A percentile compares a stretch with the other conserved stretches of the same genome.
These are phyloP conservation scores for Scheffersomyces segobiensis DNA, from an alignment of 1,139 yeast species.

Conservation along the genomic window DNA sequence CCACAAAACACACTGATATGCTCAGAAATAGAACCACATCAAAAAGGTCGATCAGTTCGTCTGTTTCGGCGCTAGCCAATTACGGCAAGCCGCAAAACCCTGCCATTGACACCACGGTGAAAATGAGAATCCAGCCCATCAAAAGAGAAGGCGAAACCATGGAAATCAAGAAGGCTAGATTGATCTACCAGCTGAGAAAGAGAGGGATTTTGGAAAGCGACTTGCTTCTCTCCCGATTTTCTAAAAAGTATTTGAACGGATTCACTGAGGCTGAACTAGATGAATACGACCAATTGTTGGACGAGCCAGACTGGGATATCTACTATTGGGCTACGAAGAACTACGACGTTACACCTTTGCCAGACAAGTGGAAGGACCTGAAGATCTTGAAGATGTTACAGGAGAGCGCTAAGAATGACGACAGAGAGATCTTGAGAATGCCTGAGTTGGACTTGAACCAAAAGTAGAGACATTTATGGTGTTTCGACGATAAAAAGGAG, in stretches of 20 bases:
- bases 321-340: conserved; percentile 96
- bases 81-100: conserved; percentile 51
- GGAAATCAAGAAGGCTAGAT: conserved; percentile 78
- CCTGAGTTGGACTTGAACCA: conserved; percentile 47
- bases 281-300: conserved; percentile 83
- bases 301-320: conserved; percentile 97
- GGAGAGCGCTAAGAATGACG: conserved; percentile 71
- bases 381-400: conserved; percentile 66
- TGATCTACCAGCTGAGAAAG: conserved; percentile 88
- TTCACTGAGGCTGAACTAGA: conserved; percentile 70
- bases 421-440: conserved; percentile 79
- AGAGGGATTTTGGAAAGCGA: conserved; percentile 96
- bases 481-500: background rate
- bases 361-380: conserved; percentile 78
- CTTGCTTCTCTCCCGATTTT: conserved; percentile 79
- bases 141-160: conserved; percentile 73
- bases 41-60: conserved; percentile 12
- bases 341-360: conserved; percentile 77
- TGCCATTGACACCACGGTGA: conserved; percentile 26
- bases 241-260: conserved; percentile 63
- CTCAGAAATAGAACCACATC: background rate
- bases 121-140: conserved; percentile 70
- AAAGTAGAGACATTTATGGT: background rate
- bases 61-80: conserved; percentile 25
- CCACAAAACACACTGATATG: background rate